These are phyloP conservation scores for Quercus cerris DNA, from an alignment of 306 rosid genomes.

Conservation along the genomic window DNA sequence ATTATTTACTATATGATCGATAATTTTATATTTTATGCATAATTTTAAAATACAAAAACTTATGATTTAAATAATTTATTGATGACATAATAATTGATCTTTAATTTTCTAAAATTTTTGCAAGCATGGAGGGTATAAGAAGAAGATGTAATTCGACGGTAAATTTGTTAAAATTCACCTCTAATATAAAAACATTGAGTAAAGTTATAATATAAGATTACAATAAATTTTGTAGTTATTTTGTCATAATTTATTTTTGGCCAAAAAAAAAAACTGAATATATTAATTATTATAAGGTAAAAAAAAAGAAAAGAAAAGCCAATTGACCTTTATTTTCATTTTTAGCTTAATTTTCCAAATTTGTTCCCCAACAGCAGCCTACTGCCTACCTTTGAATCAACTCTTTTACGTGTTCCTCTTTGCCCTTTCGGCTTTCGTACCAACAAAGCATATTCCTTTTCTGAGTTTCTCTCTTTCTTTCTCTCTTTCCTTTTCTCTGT, in stretches of 20 bases:
- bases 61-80: too few relatives aligned
- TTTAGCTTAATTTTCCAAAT: constrained; percentile 13
- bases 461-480: background rate
- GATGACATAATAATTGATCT: accelerated
- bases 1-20: too few relatives aligned
- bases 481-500: background rate
- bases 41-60: too few relatives aligned
- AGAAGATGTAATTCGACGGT: accelerated
- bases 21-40: too few relatives aligned
- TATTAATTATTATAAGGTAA: too few relatives aligned
- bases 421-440: constrained; percentile 1
- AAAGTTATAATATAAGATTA: accelerated
- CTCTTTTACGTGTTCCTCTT: constrained; percentile 25
- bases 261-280: background rate
- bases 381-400: constrained; percentile 17
- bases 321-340: background rate
- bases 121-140: accelerated
- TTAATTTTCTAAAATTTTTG: too few relatives aligned
- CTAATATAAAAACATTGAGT: accelerated
- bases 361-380: constrained; percentile 7
- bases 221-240: too few relatives aligned
- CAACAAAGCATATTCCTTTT: constrained; percentile 51
- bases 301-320: background rate
- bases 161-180: too few relatives aligned
- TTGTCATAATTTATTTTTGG: too few relatives aligned